Evolutionary conservation across 1,284 basidiomycete species (phyloP).

Genomic region (Malassezia arunalokei): DNA sequence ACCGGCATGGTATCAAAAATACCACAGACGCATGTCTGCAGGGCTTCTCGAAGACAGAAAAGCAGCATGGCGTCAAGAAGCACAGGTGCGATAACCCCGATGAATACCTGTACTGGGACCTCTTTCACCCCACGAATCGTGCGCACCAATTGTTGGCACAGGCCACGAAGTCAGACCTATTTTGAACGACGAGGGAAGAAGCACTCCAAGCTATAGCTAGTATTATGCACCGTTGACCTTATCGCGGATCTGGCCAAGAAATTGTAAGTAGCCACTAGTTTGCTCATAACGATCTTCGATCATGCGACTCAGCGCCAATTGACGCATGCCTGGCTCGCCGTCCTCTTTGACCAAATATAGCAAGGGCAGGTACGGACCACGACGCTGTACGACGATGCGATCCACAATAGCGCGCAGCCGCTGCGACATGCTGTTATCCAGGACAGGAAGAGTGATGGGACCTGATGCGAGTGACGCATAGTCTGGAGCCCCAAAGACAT

Average conservation of each 20-base stretch:
- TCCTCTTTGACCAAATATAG: conserved; percentile 98
- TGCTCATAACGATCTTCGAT: conserved; percentile 93
- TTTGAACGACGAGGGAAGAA: background rate
- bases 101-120: conserved; percentile 19
- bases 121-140: conserved; percentile 19
- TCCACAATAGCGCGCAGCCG: conserved; percentile 83
- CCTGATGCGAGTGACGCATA: conserved; percentile 82
- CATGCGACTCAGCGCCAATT: conserved; percentile 86
- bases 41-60: conserved; percentile 15
- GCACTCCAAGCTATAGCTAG: background rate
- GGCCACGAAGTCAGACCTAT: background rate
- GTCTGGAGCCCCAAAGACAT: conserved; percentile 80
- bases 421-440: conserved; percentile 86
- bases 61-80: conserved; percentile 2
- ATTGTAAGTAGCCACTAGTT: conserved; percentile 89
- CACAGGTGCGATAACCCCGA: conserved; percentile 15
- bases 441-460: conserved; percentile 75
- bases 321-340: conserved; percentile 71
- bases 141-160: conserved; percentile 13
- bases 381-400: conserved; percentile 72
- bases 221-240: conserved; percentile 19
- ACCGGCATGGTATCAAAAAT: background rate
- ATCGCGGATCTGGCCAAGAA: conserved; percentile 50
- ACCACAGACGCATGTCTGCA: conserved; percentile 13
- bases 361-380: conserved; percentile 83